Percentiles rank a stretch among this genome's conserved stretches.
These are phyloP conservation scores for Mortierella polycephala DNA, from an alignment of 371 early-diverging fungal genomes.

Conservation along the genomic window DNA sequence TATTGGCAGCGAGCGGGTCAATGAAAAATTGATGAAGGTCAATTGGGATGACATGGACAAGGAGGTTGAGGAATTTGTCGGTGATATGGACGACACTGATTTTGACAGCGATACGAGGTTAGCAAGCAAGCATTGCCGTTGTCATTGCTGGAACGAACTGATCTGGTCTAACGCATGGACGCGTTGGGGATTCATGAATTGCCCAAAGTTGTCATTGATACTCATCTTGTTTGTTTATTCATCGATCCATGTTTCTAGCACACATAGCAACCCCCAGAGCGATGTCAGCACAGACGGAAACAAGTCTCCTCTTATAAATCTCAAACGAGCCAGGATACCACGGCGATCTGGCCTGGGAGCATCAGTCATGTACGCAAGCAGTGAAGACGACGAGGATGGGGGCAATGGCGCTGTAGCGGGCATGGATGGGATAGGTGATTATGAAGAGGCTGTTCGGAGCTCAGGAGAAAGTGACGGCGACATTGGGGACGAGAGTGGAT, in stretches of 20 bases:
- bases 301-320: slow-evolving; percentile 21
- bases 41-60: slow-evolving; percentile 68
- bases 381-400: slow-evolving; percentile 36
- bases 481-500: slow-evolving; percentile 51
- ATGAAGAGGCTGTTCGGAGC: slow-evolving; percentile 26
- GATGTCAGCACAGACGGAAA: slow-evolving; percentile 38
- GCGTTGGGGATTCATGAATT: no score
- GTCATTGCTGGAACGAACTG: not conserved
- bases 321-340: slow-evolving; percentile 40
- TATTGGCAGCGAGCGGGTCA: slow-evolving; percentile 57
- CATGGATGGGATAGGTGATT: slow-evolving; percentile 57
- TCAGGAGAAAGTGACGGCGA: slow-evolving; percentile 42
- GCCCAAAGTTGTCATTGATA: not conserved
- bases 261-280: slow-evolving; percentile 44
- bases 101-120: slow-evolving; percentile 58
- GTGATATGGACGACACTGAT: slow-evolving; percentile 64
- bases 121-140: slow-evolving; percentile 23
- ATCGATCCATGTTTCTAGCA: slow-evolving; percentile 20
- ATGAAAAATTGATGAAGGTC: slow-evolving; percentile 59
- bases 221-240: not conserved
- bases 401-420: slow-evolving; percentile 38
- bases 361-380: slow-evolving; percentile 28
- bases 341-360: slow-evolving; percentile 33
- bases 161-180: no score
- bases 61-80: slow-evolving; percentile 69